Evolutionary conservation across 805 yeast genomes (phyloP).

Genomic region (Suhomyces canberraensis): DNA sequence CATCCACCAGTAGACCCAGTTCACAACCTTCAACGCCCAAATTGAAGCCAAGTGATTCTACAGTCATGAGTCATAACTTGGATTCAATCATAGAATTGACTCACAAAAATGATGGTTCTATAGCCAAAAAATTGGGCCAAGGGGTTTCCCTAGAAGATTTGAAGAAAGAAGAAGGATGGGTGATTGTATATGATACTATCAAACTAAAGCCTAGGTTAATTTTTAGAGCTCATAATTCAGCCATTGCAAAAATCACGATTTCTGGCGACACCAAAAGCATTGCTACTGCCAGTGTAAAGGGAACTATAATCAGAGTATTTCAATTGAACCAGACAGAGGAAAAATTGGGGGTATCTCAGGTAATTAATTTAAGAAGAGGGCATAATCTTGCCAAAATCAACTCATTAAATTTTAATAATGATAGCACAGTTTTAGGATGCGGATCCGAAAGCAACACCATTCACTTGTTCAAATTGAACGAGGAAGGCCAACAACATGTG

Average conservation of each 20-base stretch:
- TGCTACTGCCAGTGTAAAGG: conserved; percentile 43
- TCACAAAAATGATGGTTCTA: conserved; percentile 15
- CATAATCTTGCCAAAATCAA: conserved; percentile 35
- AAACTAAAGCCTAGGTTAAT: conserved; percentile 27
- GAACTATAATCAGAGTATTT: conserved; percentile 40
- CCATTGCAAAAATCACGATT: conserved; percentile 30
- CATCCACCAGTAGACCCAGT: conserved; percentile 4
- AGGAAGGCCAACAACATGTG: conserved; percentile 7
- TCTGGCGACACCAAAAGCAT: conserved; percentile 25
- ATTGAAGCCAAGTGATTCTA: conserved; percentile 19
- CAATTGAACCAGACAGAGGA: conserved; percentile 14
- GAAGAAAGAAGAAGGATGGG: conserved; percentile 33
- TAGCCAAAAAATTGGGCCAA: conserved; percentile 5
- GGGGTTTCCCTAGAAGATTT: conserved; percentile 24
- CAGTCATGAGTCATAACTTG: conserved; percentile 11
- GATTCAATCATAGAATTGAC: conserved; percentile 25
- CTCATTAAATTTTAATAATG: conserved; percentile 33
- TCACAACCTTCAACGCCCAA: conserved; percentile 11
- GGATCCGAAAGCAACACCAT: conserved; percentile 40
- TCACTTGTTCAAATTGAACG: conserved; percentile 33
- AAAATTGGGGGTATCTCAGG: conserved; percentile 20
- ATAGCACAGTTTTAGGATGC: conserved; percentile 34
- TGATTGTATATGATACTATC: conserved; percentile 39
- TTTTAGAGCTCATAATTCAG: conserved; percentile 40
- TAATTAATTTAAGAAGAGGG: conserved; percentile 38